phyloP scores from a whole-genome alignment of 306 rosid genomes.

The Trifolium repens region DNA sequence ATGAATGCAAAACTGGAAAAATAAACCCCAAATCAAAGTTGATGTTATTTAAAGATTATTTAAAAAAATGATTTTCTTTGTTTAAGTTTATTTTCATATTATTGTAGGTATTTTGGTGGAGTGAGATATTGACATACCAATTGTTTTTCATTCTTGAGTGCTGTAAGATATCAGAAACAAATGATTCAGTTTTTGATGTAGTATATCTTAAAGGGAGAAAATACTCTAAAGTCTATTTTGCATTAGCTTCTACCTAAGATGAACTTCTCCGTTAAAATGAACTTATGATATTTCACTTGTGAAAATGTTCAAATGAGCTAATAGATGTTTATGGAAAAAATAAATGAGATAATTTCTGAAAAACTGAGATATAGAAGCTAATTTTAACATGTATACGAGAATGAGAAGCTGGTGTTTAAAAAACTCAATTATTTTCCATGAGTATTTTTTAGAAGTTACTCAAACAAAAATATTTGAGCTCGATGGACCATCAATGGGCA shows the following conservation, averaged over 20 bases:
- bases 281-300: neutral
- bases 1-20: neutral
- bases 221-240: neutral
- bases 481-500: too few species aligned
- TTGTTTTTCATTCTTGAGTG: slow-evolving; percentile 24
- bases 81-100: neutral
- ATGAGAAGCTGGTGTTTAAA: neutral
- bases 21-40: neutral
- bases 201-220: neutral
- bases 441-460: neutral
- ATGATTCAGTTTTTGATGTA: slow-evolving; percentile 20
- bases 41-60: slow-evolving; percentile 33
- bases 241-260: neutral
- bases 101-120: slow-evolving; percentile 24
- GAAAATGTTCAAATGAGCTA: neutral
- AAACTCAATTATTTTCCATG: neutral
- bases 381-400: neutral
- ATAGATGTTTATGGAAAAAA: slow-evolving; percentile 2
- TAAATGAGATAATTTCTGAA: neutral
- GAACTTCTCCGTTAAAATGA: neutral
- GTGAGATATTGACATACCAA: slow-evolving; percentile 12
- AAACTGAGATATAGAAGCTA: neutral
- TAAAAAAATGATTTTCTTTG: neutral
- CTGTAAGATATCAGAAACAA: slow-evolving; percentile 3
- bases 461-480: too few species aligned